A percentile compares a stretch with the other conserved stretches of the same genome.
phyloP scores from a whole-genome alignment of 2,329 filamentous ascomycete species.

The Epichloe coenophiala region DNA sequence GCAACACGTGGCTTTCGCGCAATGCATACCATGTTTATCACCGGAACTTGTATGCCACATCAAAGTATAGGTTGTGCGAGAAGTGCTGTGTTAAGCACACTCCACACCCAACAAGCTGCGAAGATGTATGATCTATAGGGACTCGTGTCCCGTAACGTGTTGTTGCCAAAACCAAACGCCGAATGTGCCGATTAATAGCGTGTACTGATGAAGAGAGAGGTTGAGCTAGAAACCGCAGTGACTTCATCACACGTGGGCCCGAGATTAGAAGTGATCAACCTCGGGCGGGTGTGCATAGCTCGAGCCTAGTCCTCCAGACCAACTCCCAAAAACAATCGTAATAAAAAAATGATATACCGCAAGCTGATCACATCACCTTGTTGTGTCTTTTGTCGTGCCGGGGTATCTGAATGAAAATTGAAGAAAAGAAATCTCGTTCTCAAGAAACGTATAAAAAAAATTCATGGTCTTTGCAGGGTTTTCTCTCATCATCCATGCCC shows the following conservation, averaged over 20 bases:
- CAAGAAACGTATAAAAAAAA: slow-evolving; percentile 16
- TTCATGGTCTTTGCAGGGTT: slow-evolving; percentile 20
- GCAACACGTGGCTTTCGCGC: neutral
- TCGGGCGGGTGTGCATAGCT: neutral
- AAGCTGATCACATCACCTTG: slow-evolving; percentile 11
- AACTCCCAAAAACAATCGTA: neutral
- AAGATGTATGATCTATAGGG: neutral
- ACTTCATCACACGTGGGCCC: neutral
- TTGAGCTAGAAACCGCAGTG: neutral
- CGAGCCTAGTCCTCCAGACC: neutral
- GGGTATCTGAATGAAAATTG: slow-evolving; percentile 25
- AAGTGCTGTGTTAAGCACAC: neutral
- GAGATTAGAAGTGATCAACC: no score
- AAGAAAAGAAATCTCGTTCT: slow-evolving; percentile 19
- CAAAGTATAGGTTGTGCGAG: neutral
- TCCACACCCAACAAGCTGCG: neutral
- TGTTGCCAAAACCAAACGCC: slow-evolving; percentile 14
- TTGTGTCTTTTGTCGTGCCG: slow-evolving; percentile 23
- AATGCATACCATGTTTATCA: neutral
- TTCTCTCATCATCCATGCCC: slow-evolving; percentile 1
- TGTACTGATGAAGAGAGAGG: slow-evolving; percentile 10
- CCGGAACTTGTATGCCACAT: neutral
- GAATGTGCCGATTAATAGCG: slow-evolving; percentile 20
- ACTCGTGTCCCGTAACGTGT: neutral
- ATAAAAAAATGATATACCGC: slow-evolving; percentile 10